These are phyloP conservation scores for Simmondsia chinensis DNA, from an alignment of 148 eudicot genomes.

Conservation along the genomic window DNA sequence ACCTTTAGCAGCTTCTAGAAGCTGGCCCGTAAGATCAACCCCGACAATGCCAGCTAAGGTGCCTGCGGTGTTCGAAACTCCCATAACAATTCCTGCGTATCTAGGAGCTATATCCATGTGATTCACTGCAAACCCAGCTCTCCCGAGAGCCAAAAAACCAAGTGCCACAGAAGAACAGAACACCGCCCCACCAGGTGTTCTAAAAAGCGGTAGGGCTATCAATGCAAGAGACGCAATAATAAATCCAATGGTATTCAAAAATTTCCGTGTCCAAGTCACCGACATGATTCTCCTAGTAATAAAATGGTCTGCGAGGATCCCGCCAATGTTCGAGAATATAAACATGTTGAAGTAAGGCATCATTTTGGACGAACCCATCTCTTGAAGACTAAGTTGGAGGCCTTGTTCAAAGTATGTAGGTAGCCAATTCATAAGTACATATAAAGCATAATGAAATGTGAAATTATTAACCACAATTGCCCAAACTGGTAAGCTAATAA, in stretches of 20 bases:
- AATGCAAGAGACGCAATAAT: slow-evolving; percentile 69
- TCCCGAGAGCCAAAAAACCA: slow-evolving; percentile 89
- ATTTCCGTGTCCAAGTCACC: slow-evolving; percentile 64
- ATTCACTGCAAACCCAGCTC: slow-evolving; percentile 97
- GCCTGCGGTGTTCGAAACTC: slow-evolving; percentile 94
- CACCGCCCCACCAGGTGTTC: slow-evolving; percentile 70
- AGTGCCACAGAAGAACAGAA: slow-evolving; percentile 91
- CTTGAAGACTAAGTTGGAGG: slow-evolving; percentile 79
- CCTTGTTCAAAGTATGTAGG: slow-evolving; percentile 92
- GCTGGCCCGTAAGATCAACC: slow-evolving; percentile 76
- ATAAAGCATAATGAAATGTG: slow-evolving; percentile 91
- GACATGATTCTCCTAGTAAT: slow-evolving; percentile 62
- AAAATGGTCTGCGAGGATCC: slow-evolving; percentile 75
- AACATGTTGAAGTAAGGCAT: slow-evolving; percentile 78
- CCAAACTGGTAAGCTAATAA: slow-evolving; percentile 77
- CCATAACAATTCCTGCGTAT: slow-evolving; percentile 95
- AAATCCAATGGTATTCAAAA: slow-evolving; percentile 75
- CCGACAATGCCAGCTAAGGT: slow-evolving; percentile 92
- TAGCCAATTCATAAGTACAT: slow-evolving; percentile 94
- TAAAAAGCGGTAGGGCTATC: slow-evolving; percentile 57
- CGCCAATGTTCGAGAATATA: slow-evolving; percentile 72
- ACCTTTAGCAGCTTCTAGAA: slow-evolving; percentile 84
- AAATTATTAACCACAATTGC: slow-evolving; percentile 90
- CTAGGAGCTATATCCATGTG: slow-evolving; percentile 98
- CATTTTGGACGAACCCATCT: slow-evolving; percentile 93